Evolutionary conservation across 441 rosid genomes (phyloP).

Genomic region (Populus hybrid): DNA sequence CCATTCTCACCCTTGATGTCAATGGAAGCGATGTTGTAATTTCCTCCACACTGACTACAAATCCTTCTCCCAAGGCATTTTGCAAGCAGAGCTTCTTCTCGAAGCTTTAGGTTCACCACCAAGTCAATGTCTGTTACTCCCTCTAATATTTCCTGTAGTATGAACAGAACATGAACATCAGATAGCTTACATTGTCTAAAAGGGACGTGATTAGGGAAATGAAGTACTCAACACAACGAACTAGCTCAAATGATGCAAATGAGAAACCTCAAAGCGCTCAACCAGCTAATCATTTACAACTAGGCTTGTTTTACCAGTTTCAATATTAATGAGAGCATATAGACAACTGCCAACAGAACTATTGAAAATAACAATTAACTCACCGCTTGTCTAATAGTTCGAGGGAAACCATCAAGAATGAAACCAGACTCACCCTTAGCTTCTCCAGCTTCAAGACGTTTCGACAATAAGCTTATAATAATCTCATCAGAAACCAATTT

Average conservation of each 20-base stretch:
- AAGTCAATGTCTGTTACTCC: slow-evolving; percentile 81
- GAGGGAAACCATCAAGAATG: slow-evolving; percentile 96
- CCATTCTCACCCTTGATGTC: slow-evolving; percentile 80
- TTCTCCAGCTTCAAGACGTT: slow-evolving; percentile 71
- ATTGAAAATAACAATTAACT: slow-evolving; percentile 23
- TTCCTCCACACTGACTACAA: slow-evolving; percentile 84
- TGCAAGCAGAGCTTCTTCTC: slow-evolving; percentile 82
- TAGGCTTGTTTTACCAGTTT: neutral
- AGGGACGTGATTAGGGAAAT: neutral
- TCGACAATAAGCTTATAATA: slow-evolving; percentile 73
- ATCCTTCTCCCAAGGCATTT: slow-evolving; percentile 96
- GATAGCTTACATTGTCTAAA: neutral
- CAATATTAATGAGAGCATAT: neutral
- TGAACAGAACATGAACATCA: slow-evolving; percentile 3
- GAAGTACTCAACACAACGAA: neutral
- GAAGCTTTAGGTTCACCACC: slow-evolving; percentile 81
- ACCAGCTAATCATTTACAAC: neutral
- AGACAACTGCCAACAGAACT: neutral
- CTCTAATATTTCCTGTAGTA: slow-evolving; percentile 76
- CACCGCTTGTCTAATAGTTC: slow-evolving; percentile 90
- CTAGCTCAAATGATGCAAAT: neutral
- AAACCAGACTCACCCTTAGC: slow-evolving; percentile 85
- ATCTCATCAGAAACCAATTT: slow-evolving; percentile 85
- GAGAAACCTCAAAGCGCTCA: neutral
- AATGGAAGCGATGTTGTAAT: slow-evolving; percentile 81